A percentile compares a stretch with the other conserved stretches of the same genome.
Evolutionary conservation across 176 grass and related monocot species (phyloP).

Genomic region (Eremochloa ophiuroides): DNA sequence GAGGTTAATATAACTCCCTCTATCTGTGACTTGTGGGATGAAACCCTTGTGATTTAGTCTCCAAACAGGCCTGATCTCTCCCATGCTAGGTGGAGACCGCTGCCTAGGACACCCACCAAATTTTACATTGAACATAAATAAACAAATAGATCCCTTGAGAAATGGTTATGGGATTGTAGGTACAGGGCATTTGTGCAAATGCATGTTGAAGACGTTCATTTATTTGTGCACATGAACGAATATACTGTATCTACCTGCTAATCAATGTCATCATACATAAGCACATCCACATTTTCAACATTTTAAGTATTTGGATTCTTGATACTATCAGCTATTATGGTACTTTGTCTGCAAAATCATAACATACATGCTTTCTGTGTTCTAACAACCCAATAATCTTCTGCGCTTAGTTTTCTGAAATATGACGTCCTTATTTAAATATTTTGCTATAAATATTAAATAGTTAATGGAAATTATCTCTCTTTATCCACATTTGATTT

Average conservation of each 20-base stretch:
- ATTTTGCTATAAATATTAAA: too few relatives aligned
- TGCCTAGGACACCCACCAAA: not conserved
- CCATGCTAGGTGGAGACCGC: not conserved
- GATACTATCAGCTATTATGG: not conserved
- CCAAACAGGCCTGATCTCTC: not conserved
- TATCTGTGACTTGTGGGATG: not conserved
- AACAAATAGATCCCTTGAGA: too few relatives aligned
- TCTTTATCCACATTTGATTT: too few relatives aligned
- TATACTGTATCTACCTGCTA: not conserved
- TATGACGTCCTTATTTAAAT: too few relatives aligned
- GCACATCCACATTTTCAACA: not conserved
- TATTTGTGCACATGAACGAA: not conserved
- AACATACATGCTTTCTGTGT: not conserved
- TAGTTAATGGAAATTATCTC: too few relatives aligned
- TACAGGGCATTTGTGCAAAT: not conserved
- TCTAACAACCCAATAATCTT: too few relatives aligned
- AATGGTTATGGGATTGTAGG: too few relatives aligned
- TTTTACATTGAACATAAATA: not conserved
- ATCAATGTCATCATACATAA: not conserved
- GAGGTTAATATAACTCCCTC: not conserved
- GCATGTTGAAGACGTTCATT: not conserved
- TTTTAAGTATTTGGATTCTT: not conserved
- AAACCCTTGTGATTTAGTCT: not conserved
- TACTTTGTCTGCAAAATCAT: too few relatives aligned
- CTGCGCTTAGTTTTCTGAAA: too few relatives aligned